phyloP scores from a whole-genome alignment of 23 red algal genomes.

The Gracilaria caudata region DNA sequence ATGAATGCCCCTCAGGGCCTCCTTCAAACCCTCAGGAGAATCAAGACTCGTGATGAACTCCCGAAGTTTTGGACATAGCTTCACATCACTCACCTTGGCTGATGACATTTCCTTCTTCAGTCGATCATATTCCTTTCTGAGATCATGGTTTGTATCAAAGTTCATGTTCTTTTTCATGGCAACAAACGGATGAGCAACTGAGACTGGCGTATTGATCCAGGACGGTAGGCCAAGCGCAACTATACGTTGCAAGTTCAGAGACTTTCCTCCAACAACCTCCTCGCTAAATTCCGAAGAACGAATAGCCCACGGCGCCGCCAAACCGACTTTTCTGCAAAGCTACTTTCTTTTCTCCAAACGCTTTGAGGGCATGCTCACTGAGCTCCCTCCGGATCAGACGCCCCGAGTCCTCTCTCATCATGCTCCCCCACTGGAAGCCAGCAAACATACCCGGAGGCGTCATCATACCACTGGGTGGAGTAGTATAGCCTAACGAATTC shows the following conservation, averaged over 20 bases:
- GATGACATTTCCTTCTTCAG: constrained; percentile 54
- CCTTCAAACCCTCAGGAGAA: constrained; percentile 70
- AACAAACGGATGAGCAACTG: constrained; percentile 77
- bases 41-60: constrained; percentile 68
- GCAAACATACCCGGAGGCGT: constrained; percentile 54
- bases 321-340: constrained; percentile 60
- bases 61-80: constrained; percentile 72
- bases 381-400: constrained; percentile 26
- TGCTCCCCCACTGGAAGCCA: neutral
- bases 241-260: constrained; percentile 78
- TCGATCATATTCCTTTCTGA: constrained; percentile 62
- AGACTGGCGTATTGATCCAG: constrained; percentile 87
- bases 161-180: constrained; percentile 81
- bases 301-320: constrained; percentile 81
- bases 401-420: neutral
- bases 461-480: constrained; percentile 71
- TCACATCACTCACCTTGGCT: constrained; percentile 65
- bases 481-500: constrained; percentile 65
- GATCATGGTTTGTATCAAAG: constrained; percentile 58
- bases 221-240: constrained; percentile 79
- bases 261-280: constrained; percentile 84
- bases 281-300: constrained; percentile 71
- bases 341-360: constrained; percentile 44
- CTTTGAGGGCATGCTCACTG: constrained; percentile 35
- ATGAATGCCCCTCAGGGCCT: constrained; percentile 73